Evolutionary conservation across 2,329 filamentous ascomycete species (phyloP).

Genomic region (Tympanopsis confertula): DNA sequence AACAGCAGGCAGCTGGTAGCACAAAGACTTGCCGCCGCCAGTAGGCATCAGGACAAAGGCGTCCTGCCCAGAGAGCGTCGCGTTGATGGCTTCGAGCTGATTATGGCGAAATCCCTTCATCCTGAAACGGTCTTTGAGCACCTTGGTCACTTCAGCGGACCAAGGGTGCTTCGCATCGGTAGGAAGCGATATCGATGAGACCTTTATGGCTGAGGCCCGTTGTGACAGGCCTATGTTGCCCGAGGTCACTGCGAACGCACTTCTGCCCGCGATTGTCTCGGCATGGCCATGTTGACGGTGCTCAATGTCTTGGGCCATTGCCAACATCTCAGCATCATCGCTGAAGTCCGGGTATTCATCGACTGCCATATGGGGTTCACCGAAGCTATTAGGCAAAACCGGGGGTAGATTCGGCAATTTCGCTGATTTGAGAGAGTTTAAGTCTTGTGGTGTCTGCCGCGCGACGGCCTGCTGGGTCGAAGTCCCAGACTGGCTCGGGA

Average conservation of each 20-base stretch:
- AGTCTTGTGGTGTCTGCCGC: too few species aligned
- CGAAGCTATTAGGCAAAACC: not conserved
- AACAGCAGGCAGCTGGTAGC: constrained; percentile 87
- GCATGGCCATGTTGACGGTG: constrained; percentile 12
- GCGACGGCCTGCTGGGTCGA: too few species aligned
- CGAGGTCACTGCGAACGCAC: constrained; percentile 25
- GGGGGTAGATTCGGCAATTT: constrained; percentile 17
- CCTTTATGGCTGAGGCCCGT: constrained; percentile 9
- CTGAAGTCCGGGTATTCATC: constrained; percentile 21
- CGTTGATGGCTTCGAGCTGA: constrained; percentile 91
- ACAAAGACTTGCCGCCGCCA: constrained; percentile 89
- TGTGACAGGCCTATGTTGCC: constrained; percentile 17
- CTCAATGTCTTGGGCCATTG: constrained; percentile 23
- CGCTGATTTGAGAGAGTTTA: constrained; percentile 18
- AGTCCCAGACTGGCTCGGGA: too few species aligned
- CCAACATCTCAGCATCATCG: constrained; percentile 28
- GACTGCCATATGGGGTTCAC: not conserved
- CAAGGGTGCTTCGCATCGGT: constrained; percentile 43
- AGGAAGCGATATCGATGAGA: constrained; percentile 1
- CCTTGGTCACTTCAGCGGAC: constrained; percentile 73
- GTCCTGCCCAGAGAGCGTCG: constrained; percentile 76
- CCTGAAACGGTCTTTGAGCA: constrained; percentile 72
- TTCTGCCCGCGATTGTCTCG: constrained; percentile 13
- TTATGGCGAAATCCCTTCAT: constrained; percentile 81
- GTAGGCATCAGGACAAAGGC: constrained; percentile 97